Evolutionary conservation across 345 rosid genomes (phyloP), one percentile per base, ranked within the genome.

Genomic region (Populus deltoides): DNA sequence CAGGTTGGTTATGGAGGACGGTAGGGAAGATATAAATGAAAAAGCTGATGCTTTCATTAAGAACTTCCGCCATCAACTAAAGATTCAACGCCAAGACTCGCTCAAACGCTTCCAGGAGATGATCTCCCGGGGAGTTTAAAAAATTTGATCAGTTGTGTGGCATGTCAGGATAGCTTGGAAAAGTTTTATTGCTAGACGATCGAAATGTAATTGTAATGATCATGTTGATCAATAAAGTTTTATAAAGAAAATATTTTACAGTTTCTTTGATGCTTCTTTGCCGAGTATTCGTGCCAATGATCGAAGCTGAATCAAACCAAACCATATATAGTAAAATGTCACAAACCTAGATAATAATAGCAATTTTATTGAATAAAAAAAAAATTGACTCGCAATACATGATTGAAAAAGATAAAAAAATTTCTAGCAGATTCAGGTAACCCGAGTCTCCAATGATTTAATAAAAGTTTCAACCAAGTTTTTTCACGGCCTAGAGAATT

Each of bases 71-170:
- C 76, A 74, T 51, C 85, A 81, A 49, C 73, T 86, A 9, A 79
- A 27, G 79, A 74, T 83, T 72, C 83, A 86, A 74, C 75, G 83
- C 4, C 78, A 81, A n/a, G 83, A 86, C 24, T 86, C 85, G 1
- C 22, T 86, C 17, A 81, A 83, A 70, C 79, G 77, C 39, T 71
- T 69, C 27, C 85, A 74, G 15, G 85, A 83, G 51, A 81, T 71
- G 85, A 79, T 78, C 22, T 78, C 81, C 38, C 24, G 81, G 70
- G 79, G 81, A 18, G 49, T 68, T 24, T 73, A 63, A 70, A 63
- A 31, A 38, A 5, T 8, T 75, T 41, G 38, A 29, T 29, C 8
- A 22, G 15, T 27, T 6, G 62, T 13, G 1, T 45, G 18, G 63
- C 29, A 59, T n/a, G 63, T 10, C 63, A 3, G 63, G 63, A n/a